phyloP scores from a whole-genome alignment of 2,329 filamentous ascomycete genomes.

The Xylaria sp. region DNA sequence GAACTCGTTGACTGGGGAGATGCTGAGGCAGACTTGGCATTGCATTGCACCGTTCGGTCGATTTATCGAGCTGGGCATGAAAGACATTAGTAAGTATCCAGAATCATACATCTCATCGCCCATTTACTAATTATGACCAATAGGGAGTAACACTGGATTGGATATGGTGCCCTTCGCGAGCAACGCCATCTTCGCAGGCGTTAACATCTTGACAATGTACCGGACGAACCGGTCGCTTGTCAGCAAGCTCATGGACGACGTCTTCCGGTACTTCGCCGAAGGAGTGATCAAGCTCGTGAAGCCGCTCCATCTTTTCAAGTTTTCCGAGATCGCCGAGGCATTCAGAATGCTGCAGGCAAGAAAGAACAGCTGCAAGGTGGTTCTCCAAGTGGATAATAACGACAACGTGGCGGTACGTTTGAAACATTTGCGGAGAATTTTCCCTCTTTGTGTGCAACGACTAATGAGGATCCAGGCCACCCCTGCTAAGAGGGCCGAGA shows the following conservation, averaged over 20 bases:
- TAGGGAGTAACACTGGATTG: slow-evolving; percentile 32
- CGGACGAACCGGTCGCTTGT: slow-evolving; percentile 32
- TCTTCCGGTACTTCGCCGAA: slow-evolving; percentile 28
- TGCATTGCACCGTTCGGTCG: slow-evolving; percentile 34
- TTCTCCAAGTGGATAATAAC: slow-evolving; percentile 29
- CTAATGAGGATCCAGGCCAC: slow-evolving; percentile 19
- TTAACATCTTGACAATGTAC: slow-evolving; percentile 36
- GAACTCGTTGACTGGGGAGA: slow-evolving; percentile 31
- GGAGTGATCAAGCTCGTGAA: slow-evolving; percentile 31
- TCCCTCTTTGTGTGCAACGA: not conserved
- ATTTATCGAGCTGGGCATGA: slow-evolving; percentile 34
- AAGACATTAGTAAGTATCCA: slow-evolving; percentile 27
- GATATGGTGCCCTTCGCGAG: slow-evolving; percentile 36
- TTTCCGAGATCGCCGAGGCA: slow-evolving; percentile 33
- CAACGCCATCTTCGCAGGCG: slow-evolving; percentile 33
- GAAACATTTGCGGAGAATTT: not conserved
- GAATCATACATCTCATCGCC: not conserved
- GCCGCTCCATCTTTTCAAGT: slow-evolving; percentile 33
- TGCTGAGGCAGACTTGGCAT: slow-evolving; percentile 35
- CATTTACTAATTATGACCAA: not conserved
- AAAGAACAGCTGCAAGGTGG: slow-evolving; percentile 31
- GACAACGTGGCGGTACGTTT: slow-evolving; percentile 23
- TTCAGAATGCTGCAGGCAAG: slow-evolving; percentile 33
- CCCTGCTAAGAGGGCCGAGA: slow-evolving; percentile 29
- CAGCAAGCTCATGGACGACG: slow-evolving; percentile 31